Conservation (phyloP, 2,329 filamentous ascomycete genomes). For the Trichoderma breve region DNA sequence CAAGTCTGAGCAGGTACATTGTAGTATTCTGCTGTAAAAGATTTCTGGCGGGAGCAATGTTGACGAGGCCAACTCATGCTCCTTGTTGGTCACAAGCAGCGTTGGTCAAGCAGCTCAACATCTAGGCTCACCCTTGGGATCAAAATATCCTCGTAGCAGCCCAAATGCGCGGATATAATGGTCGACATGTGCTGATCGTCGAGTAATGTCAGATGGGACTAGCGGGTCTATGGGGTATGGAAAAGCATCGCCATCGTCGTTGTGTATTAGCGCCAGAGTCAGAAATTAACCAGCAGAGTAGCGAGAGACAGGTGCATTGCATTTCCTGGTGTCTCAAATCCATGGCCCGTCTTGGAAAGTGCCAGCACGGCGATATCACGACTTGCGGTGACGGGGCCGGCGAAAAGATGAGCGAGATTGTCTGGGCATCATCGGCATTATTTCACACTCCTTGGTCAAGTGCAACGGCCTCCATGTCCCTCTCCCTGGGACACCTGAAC, state of each 20-base stretch:
- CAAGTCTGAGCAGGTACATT: not conserved
- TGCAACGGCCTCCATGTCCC: not conserved
- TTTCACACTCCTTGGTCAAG: not conserved
- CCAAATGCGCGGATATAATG: not conserved
- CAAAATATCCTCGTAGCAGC: not conserved
- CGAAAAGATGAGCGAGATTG: not conserved
- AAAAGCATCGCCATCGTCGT: not conserved
- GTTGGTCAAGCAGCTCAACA: not conserved
- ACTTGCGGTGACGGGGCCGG: not conserved
- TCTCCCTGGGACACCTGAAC: not conserved
- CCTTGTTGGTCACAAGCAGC: not conserved
- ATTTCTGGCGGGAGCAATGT: not conserved
- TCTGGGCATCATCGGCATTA: not conserved
- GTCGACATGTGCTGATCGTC: not conserved
- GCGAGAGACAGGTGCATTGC: conserved; percentile 14
- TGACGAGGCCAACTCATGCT: not conserved
- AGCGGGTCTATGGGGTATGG: not conserved
- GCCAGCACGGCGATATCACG: not conserved
- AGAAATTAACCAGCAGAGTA: conserved; percentile 9
- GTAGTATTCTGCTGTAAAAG: not conserved
- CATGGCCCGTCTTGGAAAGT: not conserved
- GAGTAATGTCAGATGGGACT: not conserved
- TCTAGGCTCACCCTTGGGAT: not conserved
- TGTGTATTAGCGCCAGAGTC: conserved; percentile 5
- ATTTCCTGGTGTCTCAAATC: conserved; percentile 5